phyloP scores from a whole-genome alignment of 2,329 filamentous ascomycete species.

The Aspergillus oerlinghausenensis region DNA sequence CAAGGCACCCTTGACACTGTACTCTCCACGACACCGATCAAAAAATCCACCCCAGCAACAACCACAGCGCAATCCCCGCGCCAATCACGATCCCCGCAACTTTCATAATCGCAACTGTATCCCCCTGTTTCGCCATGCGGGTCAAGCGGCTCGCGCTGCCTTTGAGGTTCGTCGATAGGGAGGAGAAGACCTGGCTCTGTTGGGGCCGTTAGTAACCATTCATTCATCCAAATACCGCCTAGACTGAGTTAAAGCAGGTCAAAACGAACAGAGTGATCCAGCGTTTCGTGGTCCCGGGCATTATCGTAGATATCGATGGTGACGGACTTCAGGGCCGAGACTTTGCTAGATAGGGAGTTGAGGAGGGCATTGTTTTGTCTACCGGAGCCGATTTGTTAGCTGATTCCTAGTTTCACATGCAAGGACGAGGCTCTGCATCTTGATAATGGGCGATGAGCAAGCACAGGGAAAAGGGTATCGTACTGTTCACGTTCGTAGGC shows the following conservation, averaged over 20 bases:
- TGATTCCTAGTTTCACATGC: neutral
- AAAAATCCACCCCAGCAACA: conserved; percentile 62
- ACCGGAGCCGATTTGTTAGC: conserved; percentile 1
- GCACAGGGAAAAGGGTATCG: conserved; percentile 10
- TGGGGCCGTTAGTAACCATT: neutral
- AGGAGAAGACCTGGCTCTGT: conserved; percentile 85
- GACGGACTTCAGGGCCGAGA: conserved; percentile 84
- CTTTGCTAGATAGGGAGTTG: conserved; percentile 84
- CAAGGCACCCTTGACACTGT: neutral
- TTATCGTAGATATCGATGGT: conserved; percentile 98
- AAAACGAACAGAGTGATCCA: conserved; percentile 73
- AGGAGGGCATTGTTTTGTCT: conserved; percentile 94
- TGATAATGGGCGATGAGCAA: neutral
- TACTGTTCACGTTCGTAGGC: conserved; percentile 72
- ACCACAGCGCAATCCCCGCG: conserved; percentile 70
- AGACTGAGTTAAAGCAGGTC: neutral
- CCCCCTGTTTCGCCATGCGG: conserved; percentile 85
- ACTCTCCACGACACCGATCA: conserved; percentile 10
- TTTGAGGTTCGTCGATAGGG: conserved; percentile 75
- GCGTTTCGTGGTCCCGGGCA: conserved; percentile 78
- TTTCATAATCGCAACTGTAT: conserved; percentile 87
- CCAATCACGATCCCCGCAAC: conserved; percentile 77
- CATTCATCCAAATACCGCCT: neutral
- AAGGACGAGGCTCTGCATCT: neutral
- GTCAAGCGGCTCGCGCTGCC: conserved; percentile 77